phyloP scores from a whole-genome alignment of 1,139 yeast species.

The Wickerhamomyces sp. region DNA sequence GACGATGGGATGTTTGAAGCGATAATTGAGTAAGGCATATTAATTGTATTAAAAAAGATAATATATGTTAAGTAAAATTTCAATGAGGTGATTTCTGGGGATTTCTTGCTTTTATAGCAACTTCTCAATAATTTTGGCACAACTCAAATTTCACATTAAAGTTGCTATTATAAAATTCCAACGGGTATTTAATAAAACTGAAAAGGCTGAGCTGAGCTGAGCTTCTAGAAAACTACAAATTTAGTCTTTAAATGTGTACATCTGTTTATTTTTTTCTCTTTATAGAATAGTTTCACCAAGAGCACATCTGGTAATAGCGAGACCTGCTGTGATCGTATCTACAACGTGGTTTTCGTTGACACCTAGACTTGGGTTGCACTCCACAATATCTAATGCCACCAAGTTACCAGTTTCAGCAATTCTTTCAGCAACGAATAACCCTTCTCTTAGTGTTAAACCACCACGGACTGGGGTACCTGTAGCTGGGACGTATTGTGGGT shows the following conservation, averaged over 20 bases:
- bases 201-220: not conserved
- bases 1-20: slow-evolving; percentile 58
- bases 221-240: too few relatives aligned
- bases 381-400: slow-evolving; percentile 87
- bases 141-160: not conserved
- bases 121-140: not conserved
- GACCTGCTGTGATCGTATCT: slow-evolving; percentile 86
- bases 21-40: slow-evolving; percentile 27
- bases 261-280: slow-evolving; percentile 3
- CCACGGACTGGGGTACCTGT: slow-evolving; percentile 98
- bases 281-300: slow-evolving; percentile 84
- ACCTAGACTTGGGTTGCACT: slow-evolving; percentile 90
- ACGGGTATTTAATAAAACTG: too few relatives aligned
- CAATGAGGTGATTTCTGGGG: not conserved
- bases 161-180: not conserved
- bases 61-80: too few relatives aligned
- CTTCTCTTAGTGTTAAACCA: slow-evolving; percentile 91
- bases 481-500: slow-evolving; percentile 91
- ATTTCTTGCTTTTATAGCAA: not conserved
- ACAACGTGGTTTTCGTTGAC: slow-evolving; percentile 67
- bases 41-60: not conserved
- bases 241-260: too few relatives aligned
- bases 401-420: slow-evolving; percentile 84
- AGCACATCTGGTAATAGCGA: slow-evolving; percentile 91
- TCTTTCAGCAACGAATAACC: slow-evolving; percentile 87